These are phyloP conservation scores for Eucalyptus paniculata DNA, from an alignment of 345 rosid genomes.

Conservation along the genomic window DNA sequence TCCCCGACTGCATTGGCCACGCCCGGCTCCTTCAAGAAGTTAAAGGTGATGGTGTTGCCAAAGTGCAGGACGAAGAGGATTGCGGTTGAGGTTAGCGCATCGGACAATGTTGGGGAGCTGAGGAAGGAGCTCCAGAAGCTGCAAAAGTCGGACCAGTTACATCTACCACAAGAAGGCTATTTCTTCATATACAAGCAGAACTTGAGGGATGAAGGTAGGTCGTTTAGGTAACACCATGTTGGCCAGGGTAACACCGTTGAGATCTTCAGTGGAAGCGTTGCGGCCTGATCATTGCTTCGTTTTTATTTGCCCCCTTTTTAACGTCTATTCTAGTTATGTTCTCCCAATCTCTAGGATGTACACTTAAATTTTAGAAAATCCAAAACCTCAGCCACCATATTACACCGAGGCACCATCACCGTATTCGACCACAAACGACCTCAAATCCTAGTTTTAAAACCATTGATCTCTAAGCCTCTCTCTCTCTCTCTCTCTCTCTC, in stretches of 20 bases:
- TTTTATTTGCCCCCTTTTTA: background rate
- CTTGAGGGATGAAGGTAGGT: constrained; percentile 70
- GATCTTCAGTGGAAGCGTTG: constrained; percentile 35
- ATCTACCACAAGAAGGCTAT: constrained; percentile 59
- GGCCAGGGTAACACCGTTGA: constrained; percentile 50
- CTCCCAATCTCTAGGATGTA: no score
- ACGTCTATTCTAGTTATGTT: background rate
- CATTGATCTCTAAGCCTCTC: no score
- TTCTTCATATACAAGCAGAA: constrained; percentile 56
- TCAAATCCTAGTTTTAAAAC: no score
- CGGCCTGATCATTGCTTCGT: constrained; percentile 1
- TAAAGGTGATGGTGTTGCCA: constrained; percentile 43
- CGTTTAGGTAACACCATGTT: constrained; percentile 65
- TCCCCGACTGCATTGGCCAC: background rate
- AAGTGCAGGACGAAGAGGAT: constrained; percentile 45
- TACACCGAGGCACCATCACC: no score
- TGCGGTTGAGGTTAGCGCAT: constrained; percentile 44
- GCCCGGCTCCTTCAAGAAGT: constrained; percentile 8
- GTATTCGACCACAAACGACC: no score
- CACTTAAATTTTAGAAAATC: no score
- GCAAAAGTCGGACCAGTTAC: constrained; percentile 36
- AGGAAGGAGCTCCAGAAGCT: constrained; percentile 52
- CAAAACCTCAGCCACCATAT: no score
- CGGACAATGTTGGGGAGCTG: constrained; percentile 52
- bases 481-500: no score